These are phyloP conservation scores for Penicillium sp. DNA, from an alignment of 2,329 filamentous ascomycete genomes.

Conservation along the genomic window DNA sequence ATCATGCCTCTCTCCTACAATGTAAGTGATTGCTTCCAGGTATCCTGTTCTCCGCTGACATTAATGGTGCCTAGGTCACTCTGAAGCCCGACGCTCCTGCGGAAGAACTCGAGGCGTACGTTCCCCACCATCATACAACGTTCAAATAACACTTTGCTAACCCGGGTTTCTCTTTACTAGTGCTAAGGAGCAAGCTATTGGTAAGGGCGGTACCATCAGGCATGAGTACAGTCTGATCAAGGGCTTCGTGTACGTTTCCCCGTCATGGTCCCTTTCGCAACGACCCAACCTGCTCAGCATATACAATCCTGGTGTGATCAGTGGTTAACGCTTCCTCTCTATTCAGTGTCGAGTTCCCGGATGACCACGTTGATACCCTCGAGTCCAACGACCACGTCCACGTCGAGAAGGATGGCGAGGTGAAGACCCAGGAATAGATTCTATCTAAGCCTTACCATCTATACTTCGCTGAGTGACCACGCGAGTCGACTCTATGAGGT, in stretches of 20 bases:
- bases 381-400: constrained; percentile 73
- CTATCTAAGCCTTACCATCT: constrained; percentile 3
- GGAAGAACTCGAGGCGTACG: constrained; percentile 72
- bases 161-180: constrained; percentile 49
- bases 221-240: constrained; percentile 89
- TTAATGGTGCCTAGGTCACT: constrained; percentile 66
- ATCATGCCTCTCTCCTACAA: constrained; percentile 49
- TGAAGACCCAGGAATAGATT: constrained; percentile 70
- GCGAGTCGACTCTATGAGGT: background rate
- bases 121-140: background rate
- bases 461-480: constrained; percentile 1
- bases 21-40: constrained; percentile 32
- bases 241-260: constrained; percentile 79
- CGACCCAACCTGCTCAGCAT: background rate
- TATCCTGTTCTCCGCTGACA: constrained; percentile 12
- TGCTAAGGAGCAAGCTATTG: constrained; percentile 74
- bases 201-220: constrained; percentile 81
- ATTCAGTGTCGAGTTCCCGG: constrained; percentile 72
- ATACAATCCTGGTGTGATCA: background rate
- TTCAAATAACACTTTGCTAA: constrained; percentile 21
- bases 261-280: background rate
- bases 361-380: constrained; percentile 70
- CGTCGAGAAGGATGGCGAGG: constrained; percentile 75
- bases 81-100: constrained; percentile 72
- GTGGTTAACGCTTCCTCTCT: constrained; percentile 14